Conservation (phyloP, 2,329 filamentous ascomycete genomes). For the Colletotrichum phormii region DNA sequence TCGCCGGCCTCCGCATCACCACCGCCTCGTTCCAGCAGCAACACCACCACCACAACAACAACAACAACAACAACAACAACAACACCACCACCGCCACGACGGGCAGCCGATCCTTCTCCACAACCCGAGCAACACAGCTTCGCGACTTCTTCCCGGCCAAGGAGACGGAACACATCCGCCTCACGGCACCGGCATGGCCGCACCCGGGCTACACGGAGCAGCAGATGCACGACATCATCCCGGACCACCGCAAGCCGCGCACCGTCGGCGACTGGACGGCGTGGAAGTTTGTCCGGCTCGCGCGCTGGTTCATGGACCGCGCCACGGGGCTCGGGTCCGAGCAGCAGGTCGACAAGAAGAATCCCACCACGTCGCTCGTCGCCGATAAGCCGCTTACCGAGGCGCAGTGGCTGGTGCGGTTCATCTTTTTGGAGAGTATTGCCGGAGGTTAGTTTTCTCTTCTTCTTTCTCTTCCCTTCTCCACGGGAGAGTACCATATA, state of each 20-base stretch:
- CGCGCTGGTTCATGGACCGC: conserved; percentile 84
- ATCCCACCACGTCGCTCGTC: conserved; percentile 65
- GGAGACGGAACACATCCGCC: conserved; percentile 70
- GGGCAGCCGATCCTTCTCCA: conserved; percentile 57
- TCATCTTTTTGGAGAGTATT: conserved; percentile 89
- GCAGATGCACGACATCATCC: conserved; percentile 79
- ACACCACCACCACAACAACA: no score
- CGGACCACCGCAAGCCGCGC: conserved; percentile 81
- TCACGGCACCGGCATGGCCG: conserved; percentile 75
- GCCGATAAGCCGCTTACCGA: conserved; percentile 77
- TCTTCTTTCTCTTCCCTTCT: not conserved
- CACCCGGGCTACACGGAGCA: conserved; percentile 81
- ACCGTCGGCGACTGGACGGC: conserved; percentile 83
- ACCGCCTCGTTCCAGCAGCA: conserved; percentile 40
- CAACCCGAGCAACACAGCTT: conserved; percentile 57
- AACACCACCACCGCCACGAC: conserved; percentile 35
- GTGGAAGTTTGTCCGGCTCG: conserved; percentile 78
- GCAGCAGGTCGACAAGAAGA: conserved; percentile 72
- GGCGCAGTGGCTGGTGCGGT: conserved; percentile 76
- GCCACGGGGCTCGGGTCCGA: conserved; percentile 80
- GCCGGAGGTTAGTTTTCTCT: conserved; percentile 65
- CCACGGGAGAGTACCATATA: not conserved
- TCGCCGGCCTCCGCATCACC: conserved; percentile 44
- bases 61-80: conserved; percentile 30
- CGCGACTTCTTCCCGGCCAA: conserved; percentile 73